Percentiles rank a stretch among this genome's conserved stretches.
Conservation (phyloP, 2,329 filamentous ascomycete species). For the Xylariaceae sp. region DNA sequence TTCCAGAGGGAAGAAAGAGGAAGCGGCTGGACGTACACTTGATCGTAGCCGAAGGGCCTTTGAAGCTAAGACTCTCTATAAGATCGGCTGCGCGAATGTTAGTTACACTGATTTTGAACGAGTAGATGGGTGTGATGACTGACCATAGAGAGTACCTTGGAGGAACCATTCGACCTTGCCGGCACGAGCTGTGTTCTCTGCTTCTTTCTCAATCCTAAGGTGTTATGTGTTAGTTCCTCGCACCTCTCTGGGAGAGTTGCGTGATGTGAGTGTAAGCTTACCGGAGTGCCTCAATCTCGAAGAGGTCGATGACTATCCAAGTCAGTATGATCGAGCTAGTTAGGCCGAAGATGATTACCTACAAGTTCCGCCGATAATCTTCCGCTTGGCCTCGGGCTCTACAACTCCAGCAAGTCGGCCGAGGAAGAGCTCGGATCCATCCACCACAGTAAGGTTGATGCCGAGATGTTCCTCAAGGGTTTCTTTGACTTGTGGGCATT, state of each 20-base stretch:
- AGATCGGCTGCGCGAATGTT: slow-evolving; percentile 21
- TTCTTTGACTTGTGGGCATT: slow-evolving; percentile 77
- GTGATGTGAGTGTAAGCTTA: not conserved
- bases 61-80: slow-evolving; percentile 48
- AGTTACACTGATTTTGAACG: slow-evolving; percentile 15
- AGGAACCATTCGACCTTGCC: slow-evolving; percentile 83
- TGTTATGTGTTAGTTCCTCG: not conserved
- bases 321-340: slow-evolving; percentile 10
- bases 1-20: not conserved
- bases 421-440: slow-evolving; percentile 78
- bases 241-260: not conserved
- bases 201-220: slow-evolving; percentile 62
- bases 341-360: slow-evolving; percentile 8
- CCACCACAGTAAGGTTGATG: slow-evolving; percentile 86
- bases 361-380: slow-evolving; percentile 76
- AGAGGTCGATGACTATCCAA: slow-evolving; percentile 69
- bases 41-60: slow-evolving; percentile 50
- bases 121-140: not conserved
- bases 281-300: slow-evolving; percentile 68
- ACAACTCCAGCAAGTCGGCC: slow-evolving; percentile 68
- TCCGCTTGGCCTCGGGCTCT: slow-evolving; percentile 84
- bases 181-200: slow-evolving; percentile 62
- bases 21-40: slow-evolving; percentile 33
- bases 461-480: slow-evolving; percentile 75
- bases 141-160: slow-evolving; percentile 74